Percentiles rank a stretch among this genome's conserved stretches.
These are phyloP conservation scores for Naegleria gruberi DNA, from an alignment of 208 protist genomes.

Conservation along the genomic window DNA sequence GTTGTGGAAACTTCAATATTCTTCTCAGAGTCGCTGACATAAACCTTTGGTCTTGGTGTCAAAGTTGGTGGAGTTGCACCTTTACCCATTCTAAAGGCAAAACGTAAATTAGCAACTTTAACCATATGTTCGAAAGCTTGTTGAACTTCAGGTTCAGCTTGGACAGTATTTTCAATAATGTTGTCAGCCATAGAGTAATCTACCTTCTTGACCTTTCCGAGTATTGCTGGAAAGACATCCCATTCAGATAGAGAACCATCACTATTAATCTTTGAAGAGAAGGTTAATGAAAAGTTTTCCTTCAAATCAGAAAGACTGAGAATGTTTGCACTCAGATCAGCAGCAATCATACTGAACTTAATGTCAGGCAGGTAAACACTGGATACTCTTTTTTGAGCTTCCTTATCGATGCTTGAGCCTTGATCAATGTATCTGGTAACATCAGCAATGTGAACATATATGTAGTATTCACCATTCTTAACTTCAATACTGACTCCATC, in stretches of 20 bases:
- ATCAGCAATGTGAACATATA: conserved; percentile 20
- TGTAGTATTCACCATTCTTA: background rate
- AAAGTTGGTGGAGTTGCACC: background rate
- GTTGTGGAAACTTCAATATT: background rate
- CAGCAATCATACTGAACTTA: background rate
- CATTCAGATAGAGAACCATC: background rate
- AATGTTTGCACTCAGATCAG: background rate
- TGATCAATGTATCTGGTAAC: background rate
- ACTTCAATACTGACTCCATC: conserved; percentile 10
- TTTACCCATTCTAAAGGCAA: background rate
- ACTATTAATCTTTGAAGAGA: background rate
- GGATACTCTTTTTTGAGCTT: background rate
- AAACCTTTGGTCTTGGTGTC: background rate
- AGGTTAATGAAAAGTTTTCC: background rate
- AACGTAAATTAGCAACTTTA: background rate
- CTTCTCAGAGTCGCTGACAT: background rate
- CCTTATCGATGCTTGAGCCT: background rate
- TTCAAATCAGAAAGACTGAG: background rate
- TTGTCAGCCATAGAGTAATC: background rate
- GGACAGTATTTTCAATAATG: background rate
- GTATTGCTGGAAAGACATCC: background rate
- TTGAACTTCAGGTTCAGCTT: background rate
- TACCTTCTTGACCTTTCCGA: background rate
- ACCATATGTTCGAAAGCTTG: background rate
- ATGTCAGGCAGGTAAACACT: conserved; percentile 16